These are phyloP conservation scores for Ophiocordyceps camponoti-rufipedis DNA, from an alignment of 2,329 filamentous ascomycete genomes.

Conservation along the genomic window DNA sequence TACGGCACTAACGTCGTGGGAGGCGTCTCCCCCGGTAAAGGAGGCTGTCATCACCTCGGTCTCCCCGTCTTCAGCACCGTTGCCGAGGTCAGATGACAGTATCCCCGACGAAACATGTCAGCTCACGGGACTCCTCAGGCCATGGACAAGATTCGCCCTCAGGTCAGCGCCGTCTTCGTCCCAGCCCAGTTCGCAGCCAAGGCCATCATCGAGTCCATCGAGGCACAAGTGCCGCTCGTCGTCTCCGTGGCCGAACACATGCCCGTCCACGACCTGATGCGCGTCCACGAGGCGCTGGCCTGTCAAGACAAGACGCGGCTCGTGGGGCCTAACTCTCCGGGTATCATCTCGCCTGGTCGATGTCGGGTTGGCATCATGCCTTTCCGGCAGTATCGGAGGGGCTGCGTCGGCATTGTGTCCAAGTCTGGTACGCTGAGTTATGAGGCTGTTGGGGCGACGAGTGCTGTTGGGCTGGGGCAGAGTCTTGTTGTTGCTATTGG, in stretches of 20 bases:
- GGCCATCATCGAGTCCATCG: slow-evolving; percentile 58
- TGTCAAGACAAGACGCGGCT: slow-evolving; percentile 55
- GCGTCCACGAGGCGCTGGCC: slow-evolving; percentile 48
- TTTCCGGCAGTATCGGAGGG: slow-evolving; percentile 25
- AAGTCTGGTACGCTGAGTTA: slow-evolving; percentile 70
- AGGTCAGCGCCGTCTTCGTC: slow-evolving; percentile 58
- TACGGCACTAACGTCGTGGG: slow-evolving; percentile 20
- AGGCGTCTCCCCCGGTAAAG: slow-evolving; percentile 19
- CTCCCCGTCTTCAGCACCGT: slow-evolving; percentile 18
- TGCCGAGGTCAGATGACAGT: slow-evolving; percentile 8
- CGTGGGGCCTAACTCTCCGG: slow-evolving; percentile 66
- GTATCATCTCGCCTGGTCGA: slow-evolving; percentile 57
- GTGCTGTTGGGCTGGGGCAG: slow-evolving; percentile 56
- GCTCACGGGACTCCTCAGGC: slow-evolving; percentile 9
- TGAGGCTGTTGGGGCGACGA: slow-evolving; percentile 59
- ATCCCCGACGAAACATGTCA: too few relatives aligned
- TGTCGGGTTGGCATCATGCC: slow-evolving; percentile 32
- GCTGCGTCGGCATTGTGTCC: slow-evolving; percentile 57
- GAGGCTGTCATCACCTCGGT: slow-evolving; percentile 12
- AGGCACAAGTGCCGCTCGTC: slow-evolving; percentile 59
- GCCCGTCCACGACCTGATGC: slow-evolving; percentile 58
- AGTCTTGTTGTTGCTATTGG: slow-evolving; percentile 64
- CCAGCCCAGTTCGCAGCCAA: slow-evolving; percentile 46
- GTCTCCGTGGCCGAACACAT: slow-evolving; percentile 70
- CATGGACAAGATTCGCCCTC: slow-evolving; percentile 23